phyloP scores from a whole-genome alignment of 192 early-diverging fungal species.

The Rhizoclosmatium sp. region DNA sequence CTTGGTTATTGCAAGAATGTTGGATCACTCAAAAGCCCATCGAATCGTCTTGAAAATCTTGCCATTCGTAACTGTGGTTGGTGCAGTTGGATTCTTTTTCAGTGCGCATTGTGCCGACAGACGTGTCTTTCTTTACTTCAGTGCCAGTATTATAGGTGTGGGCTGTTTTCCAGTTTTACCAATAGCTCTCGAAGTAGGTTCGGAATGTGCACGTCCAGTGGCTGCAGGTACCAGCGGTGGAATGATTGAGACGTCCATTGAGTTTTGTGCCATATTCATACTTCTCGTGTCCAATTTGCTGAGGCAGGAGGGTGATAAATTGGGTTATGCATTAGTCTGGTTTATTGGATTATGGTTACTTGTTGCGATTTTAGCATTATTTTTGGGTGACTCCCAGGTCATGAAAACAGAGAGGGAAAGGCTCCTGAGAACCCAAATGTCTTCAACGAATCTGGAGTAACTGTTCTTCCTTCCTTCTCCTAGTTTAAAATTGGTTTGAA shows the following conservation, averaged over 20 bases:
- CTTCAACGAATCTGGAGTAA: too few relatives aligned
- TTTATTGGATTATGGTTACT: background rate
- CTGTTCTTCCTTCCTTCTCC: too few relatives aligned
- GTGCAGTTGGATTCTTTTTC: constrained; percentile 28
- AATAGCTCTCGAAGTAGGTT: constrained; percentile 40
- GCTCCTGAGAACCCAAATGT: too few relatives aligned
- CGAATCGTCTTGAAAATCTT: constrained; percentile 50
- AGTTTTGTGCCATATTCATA: constrained; percentile 27
- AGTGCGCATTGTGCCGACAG: constrained; percentile 5
- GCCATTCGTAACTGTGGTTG: constrained; percentile 2
- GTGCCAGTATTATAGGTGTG: constrained; percentile 33
- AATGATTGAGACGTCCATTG: constrained; percentile 18
- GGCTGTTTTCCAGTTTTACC: constrained; percentile 44
- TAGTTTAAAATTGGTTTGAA: too few relatives aligned
- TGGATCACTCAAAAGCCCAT: constrained; percentile 66
- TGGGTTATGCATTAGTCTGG: constrained; percentile 17
- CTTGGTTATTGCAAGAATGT: constrained; percentile 54
- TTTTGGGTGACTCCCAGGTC: too few relatives aligned
- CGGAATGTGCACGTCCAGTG: constrained; percentile 41
- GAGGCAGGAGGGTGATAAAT: constrained; percentile 1
- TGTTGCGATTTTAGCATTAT: background rate
- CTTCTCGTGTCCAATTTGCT: constrained; percentile 36
- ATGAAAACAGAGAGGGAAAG: too few relatives aligned
- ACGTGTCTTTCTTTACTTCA: constrained; percentile 16
- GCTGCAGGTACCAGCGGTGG: constrained; percentile 39